A percentile compares a stretch with the other conserved stretches of the same genome.
Evolutionary conservation across 73 alveolate genomes (phyloP).

Genomic region (Paramecium biaurelia): DNA sequence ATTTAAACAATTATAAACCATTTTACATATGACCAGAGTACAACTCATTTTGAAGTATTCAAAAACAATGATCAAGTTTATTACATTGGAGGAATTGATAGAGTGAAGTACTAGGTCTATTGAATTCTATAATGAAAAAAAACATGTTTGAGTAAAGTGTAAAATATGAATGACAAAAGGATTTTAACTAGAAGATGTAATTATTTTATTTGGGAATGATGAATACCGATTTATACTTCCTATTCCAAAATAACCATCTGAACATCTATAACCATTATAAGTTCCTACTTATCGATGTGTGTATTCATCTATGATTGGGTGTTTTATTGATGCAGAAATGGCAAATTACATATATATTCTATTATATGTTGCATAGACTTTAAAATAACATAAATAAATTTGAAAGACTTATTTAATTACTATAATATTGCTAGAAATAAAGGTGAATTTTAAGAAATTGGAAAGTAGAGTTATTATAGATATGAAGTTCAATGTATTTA

Average conservation of each 20-base stretch:
- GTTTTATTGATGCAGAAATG: slow-evolving; percentile 34
- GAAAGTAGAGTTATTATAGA: not conserved
- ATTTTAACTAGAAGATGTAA: not conserved
- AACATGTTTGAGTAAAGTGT: not conserved
- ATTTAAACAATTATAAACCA: not conserved
- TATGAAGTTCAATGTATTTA: slow-evolving; percentile 44
- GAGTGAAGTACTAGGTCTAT: not conserved
- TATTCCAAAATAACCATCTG: not conserved
- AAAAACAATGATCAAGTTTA: not conserved
- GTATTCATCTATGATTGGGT: slow-evolving; percentile 16
- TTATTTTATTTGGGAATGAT: slow-evolving; percentile 22
- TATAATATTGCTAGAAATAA: slow-evolving; percentile 31
- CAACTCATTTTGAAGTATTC: slow-evolving; percentile 39
- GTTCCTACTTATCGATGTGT: not conserved
- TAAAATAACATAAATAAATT: slow-evolving; percentile 1
- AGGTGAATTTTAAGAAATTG: not conserved
- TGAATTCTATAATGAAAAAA: slow-evolving; percentile 7
- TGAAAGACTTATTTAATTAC: not conserved
- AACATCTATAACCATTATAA: not conserved
- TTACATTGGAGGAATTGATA: slow-evolving; percentile 33
- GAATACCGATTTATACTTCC: slow-evolving; percentile 14
- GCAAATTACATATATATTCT: slow-evolving; percentile 25
- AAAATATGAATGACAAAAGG: not conserved
- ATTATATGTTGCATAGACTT: not conserved
- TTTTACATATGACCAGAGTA: slow-evolving; percentile 11